Percentiles rank a stretch among this genome's conserved stretches.
Conservation (phyloP, 2,329 filamentous ascomycete genomes). For the Aspergillus sergii region DNA sequence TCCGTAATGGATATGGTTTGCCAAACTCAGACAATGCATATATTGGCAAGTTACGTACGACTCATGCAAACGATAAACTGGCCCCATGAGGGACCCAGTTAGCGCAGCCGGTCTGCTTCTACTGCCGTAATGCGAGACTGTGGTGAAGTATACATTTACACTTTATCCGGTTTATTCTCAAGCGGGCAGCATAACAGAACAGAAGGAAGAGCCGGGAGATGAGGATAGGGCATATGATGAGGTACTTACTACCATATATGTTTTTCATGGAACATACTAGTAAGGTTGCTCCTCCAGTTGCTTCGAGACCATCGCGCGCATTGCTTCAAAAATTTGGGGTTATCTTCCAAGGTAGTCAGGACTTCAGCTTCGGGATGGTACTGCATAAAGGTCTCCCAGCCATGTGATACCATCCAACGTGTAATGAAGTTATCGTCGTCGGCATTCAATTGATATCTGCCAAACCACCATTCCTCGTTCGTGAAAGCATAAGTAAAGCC, state of each 20-base stretch:
- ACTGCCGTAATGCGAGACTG: not conserved
- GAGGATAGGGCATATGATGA: constrained; percentile 6
- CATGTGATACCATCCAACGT: constrained; percentile 88
- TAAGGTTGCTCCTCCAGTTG: constrained; percentile 97
- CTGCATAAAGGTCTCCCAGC: constrained; percentile 94
- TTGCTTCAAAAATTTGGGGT: constrained; percentile 86
- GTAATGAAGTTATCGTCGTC: constrained; percentile 99
- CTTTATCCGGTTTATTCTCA: not conserved
- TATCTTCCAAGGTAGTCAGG: constrained; percentile 88
- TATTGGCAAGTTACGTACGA: not conserved
- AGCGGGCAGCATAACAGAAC: not conserved
- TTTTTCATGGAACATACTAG: constrained; percentile 80
- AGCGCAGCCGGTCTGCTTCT: not conserved
- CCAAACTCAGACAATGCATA: constrained; percentile 11
- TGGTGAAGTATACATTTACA: too few relatives aligned
- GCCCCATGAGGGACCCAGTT: not conserved
- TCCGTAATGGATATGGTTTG: constrained; percentile 15
- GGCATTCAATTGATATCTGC: constrained; percentile 85
- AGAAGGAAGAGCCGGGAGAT: not conserved
- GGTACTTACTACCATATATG: constrained; percentile 81
- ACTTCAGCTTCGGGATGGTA: constrained; percentile 90
- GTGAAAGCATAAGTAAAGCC: constrained; percentile 88
- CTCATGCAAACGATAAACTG: not conserved
- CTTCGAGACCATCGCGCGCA: constrained; percentile 94
- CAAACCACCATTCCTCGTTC: constrained; percentile 79